Conservation (phyloP, 2,329 filamentous ascomycete genomes). For the Trichoderma koningii region DNA sequence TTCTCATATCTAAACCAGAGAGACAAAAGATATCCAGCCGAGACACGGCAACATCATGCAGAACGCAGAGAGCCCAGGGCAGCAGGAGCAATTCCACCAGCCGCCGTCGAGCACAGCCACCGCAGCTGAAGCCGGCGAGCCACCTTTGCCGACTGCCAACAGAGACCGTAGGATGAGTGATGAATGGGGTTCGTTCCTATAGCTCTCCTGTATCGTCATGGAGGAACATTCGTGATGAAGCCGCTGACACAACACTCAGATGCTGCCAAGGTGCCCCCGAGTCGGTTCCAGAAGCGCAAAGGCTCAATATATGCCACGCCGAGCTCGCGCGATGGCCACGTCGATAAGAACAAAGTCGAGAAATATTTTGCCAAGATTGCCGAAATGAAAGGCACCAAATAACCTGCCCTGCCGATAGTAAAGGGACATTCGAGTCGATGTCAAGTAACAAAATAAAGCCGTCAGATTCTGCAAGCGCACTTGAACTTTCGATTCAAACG, state of each 20-base stretch:
- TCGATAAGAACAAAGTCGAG: constrained; percentile 60
- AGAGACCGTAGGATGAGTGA: constrained; percentile 45
- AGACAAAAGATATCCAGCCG: background rate
- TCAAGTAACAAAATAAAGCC: background rate
- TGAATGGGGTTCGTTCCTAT: constrained; percentile 51
- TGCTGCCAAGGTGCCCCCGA: constrained; percentile 67
- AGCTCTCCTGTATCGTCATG: background rate
- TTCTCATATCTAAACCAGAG: background rate
- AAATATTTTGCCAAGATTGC: constrained; percentile 63
- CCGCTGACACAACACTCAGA: constrained; percentile 44
- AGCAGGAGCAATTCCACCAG: background rate
- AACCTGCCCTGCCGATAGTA: constrained; percentile 22
- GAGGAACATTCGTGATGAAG: background rate
- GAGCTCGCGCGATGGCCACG: constrained; percentile 63
- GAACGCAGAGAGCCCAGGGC: background rate
- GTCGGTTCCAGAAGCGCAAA: constrained; percentile 69
- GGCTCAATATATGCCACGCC: constrained; percentile 70
- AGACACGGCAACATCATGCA: constrained; percentile 4
- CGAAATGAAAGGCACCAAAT: constrained; percentile 52
- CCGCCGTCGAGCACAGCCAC: background rate
- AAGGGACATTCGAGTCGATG: background rate
- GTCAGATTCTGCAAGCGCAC: background rate
- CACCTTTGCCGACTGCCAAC: constrained; percentile 28
- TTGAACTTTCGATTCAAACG: background rate
- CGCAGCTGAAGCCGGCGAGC: background rate